Evolutionary conservation across 2,329 filamentous ascomycete genomes (phyloP).

Genomic region (Phialophora tarda): DNA sequence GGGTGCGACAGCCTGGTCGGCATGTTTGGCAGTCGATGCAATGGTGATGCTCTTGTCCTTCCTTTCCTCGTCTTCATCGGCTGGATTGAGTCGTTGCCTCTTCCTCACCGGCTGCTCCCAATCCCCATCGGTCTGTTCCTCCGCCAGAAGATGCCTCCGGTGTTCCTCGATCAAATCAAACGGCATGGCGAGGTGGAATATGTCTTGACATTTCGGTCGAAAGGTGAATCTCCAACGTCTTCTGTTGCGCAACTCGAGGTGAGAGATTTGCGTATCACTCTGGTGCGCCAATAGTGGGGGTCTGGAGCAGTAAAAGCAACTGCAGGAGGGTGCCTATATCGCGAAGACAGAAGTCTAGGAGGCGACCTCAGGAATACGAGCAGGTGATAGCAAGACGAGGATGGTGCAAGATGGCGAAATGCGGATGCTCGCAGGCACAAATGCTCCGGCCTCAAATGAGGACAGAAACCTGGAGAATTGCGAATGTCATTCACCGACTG

Average conservation of each 20-base stretch:
- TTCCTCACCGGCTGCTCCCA: conserved; percentile 36
- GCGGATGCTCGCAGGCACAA: conserved; percentile 6
- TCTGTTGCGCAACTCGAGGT: not conserved
- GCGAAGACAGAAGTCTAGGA: not conserved
- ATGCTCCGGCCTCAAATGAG: conserved; percentile 5
- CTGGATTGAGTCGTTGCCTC: conserved; percentile 29
- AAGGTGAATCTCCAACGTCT: not conserved
- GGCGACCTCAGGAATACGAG: not conserved
- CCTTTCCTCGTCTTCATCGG: conserved; percentile 24
- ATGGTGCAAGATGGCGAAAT: conserved; percentile 32
- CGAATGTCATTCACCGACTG: conserved; percentile 17
- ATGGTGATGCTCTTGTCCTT: conserved; percentile 48
- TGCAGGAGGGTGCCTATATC: not conserved
- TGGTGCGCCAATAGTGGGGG: not conserved
- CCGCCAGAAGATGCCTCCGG: conserved; percentile 12
- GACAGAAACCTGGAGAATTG: conserved; percentile 7
- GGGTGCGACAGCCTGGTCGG: conserved; percentile 79
- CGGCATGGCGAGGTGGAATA: conserved; percentile 25
- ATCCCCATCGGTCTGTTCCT: conserved; percentile 11
- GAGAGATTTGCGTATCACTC: not conserved
- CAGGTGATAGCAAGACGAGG: not conserved
- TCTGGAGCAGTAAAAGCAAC: not conserved
- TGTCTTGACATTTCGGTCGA: conserved; percentile 12
- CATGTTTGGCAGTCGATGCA: conserved; percentile 63
- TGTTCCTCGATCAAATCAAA: conserved; percentile 27